These are phyloP conservation scores for Stentor roeselii DNA, from an alignment of 73 alveolate species.

Conservation along the genomic window DNA sequence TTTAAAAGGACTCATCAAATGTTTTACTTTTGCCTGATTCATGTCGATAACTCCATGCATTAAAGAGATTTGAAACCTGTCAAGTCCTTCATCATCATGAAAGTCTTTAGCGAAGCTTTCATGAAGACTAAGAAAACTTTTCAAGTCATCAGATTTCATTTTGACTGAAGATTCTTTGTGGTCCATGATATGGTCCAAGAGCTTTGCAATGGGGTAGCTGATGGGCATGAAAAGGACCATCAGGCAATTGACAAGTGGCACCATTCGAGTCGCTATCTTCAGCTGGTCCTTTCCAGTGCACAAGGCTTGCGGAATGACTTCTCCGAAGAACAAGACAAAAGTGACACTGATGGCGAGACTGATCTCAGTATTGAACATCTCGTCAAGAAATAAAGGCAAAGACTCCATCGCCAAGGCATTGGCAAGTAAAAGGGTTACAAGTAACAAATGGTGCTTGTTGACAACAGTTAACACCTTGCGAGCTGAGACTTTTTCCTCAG, in stretches of 20 bases:
- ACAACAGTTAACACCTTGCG: neutral
- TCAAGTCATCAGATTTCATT: slow-evolving; percentile 34
- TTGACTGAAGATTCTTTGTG: slow-evolving; percentile 29
- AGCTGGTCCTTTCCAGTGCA: slow-evolving; percentile 94
- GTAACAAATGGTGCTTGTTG: slow-evolving; percentile 84
- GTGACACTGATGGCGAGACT: slow-evolving; percentile 90
- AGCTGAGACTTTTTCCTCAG: neutral
- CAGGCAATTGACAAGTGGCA: slow-evolving; percentile 77
- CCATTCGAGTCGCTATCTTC: slow-evolving; percentile 78
- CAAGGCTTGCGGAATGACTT: slow-evolving; percentile 93
- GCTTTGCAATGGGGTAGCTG: slow-evolving; percentile 63
- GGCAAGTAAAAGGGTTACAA: slow-evolving; percentile 87
- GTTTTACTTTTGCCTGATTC: neutral
- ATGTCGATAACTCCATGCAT: slow-evolving; percentile 5
- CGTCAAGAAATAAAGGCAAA: slow-evolving; percentile 86
- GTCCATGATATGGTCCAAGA: slow-evolving; percentile 67
- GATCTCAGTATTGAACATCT: slow-evolving; percentile 78
- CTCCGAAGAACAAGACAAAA: slow-evolving; percentile 86
- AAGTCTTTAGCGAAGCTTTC: neutral
- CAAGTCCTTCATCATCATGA: slow-evolving; percentile 40
- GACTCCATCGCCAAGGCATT: slow-evolving; percentile 96
- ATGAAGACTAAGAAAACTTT: slow-evolving; percentile 26
- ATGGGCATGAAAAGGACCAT: slow-evolving; percentile 58
- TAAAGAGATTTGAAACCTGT: neutral
- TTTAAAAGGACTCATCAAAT: neutral